These are phyloP conservation scores for Acer saccharum DNA, from an alignment of 345 rosid species.

Conservation along the genomic window DNA sequence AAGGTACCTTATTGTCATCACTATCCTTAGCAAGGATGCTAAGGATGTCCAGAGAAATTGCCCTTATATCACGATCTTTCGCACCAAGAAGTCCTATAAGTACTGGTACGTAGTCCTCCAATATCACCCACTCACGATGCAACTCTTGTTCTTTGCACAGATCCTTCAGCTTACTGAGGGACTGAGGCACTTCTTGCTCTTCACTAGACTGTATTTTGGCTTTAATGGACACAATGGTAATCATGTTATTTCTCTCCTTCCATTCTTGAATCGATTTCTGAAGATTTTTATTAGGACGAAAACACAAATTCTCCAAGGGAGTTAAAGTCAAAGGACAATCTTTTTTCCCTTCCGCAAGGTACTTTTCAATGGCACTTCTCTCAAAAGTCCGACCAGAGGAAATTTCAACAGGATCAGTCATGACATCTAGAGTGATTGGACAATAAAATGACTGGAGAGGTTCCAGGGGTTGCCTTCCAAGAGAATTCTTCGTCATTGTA, in stretches of 20 bases:
- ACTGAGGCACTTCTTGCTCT: conserved; percentile 26
- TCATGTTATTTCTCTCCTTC: conserved; percentile 31
- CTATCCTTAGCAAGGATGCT: conserved; percentile 28
- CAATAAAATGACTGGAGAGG: conserved; percentile 32
- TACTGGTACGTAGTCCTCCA: conserved; percentile 25
- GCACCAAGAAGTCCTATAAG: conserved; percentile 24
- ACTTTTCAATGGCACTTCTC: conserved; percentile 31
- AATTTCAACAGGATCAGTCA: conserved; percentile 35
- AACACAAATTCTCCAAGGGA: conserved; percentile 16
- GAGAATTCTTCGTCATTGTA: not conserved
- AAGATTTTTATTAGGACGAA: conserved; percentile 33
- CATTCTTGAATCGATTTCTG: conserved; percentile 29
- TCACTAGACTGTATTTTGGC: conserved; percentile 27
- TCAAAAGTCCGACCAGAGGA: conserved; percentile 30
- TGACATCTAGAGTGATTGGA: conserved; percentile 29
- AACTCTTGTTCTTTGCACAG: conserved; percentile 22
- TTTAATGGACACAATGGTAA: conserved; percentile 28
- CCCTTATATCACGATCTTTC: conserved; percentile 31
- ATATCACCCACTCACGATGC: conserved; percentile 21
- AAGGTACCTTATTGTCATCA: conserved; percentile 27
- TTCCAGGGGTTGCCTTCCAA: conserved; percentile 24
- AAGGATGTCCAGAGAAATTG: conserved; percentile 24
- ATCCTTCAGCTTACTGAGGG: conserved; percentile 24
- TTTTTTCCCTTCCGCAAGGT: conserved; percentile 30
- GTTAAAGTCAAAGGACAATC: conserved; percentile 19